These are phyloP conservation scores for Paraphysoderma sedebokerense DNA, from an alignment of 371 early-diverging fungal species.

Conservation along the genomic window DNA sequence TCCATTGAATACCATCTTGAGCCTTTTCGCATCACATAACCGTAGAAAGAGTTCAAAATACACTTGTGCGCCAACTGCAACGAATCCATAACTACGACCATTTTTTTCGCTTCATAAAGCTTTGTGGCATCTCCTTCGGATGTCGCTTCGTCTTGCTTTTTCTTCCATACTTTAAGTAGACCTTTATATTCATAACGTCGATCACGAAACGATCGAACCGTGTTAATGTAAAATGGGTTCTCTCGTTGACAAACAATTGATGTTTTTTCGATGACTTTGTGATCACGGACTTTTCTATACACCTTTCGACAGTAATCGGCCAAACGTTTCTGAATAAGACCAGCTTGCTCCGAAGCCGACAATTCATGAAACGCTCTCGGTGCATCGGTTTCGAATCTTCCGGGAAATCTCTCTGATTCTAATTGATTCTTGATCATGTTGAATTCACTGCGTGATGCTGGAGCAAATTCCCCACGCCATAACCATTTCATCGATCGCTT, in stretches of 20 bases:
- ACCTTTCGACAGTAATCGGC: slow-evolving; percentile 80
- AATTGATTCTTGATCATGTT: slow-evolving; percentile 82
- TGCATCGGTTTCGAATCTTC: too few relatives aligned
- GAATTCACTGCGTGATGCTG: slow-evolving; percentile 78
- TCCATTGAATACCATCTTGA: slow-evolving; percentile 99
- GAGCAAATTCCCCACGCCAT: slow-evolving; percentile 94
- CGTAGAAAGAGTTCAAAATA: slow-evolving; percentile 98
- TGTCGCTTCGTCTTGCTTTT: slow-evolving; percentile 51
- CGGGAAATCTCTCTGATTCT: slow-evolving; percentile 60
- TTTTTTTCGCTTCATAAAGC: slow-evolving; percentile 74
- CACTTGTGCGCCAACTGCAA: slow-evolving; percentile 98
- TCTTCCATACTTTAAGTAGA: slow-evolving; percentile 78
- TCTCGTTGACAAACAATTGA: slow-evolving; percentile 96
- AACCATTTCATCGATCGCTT: slow-evolving; percentile 95
- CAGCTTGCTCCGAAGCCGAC: slow-evolving; percentile 40
- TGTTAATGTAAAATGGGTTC: slow-evolving; percentile 98
- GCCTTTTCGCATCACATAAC: slow-evolving; percentile 99
- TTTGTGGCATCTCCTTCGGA: slow-evolving; percentile 45
- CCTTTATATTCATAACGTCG: slow-evolving; percentile 97
- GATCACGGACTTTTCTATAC: slow-evolving; percentile 67
- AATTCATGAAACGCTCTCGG: slow-evolving; percentile 50
- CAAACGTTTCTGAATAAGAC: slow-evolving; percentile 61
- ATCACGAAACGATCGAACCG: slow-evolving; percentile 95
- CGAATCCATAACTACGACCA: slow-evolving; percentile 92
- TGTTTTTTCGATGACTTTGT: slow-evolving; percentile 58